These are phyloP conservation scores for Bromus sterilis DNA, from an alignment of 176 grass and related monocot genomes.

Conservation along the genomic window DNA sequence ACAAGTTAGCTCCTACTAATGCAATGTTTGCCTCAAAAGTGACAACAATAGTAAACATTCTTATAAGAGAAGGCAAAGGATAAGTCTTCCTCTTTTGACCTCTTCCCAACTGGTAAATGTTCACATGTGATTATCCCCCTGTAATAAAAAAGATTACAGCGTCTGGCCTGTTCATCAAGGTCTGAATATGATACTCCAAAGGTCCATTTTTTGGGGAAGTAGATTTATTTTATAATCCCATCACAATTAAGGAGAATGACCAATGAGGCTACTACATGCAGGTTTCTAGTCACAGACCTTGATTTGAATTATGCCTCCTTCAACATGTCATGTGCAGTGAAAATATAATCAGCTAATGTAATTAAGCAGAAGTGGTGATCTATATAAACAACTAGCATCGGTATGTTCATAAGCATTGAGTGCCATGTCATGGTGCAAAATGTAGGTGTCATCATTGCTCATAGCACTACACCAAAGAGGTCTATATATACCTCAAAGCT, in stretches of 20 bases:
- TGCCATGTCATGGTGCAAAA: background rate
- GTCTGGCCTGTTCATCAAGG: background rate
- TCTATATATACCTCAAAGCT: background rate
- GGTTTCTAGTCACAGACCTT: background rate
- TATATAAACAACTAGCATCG: background rate
- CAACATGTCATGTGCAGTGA: background rate
- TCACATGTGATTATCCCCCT: background rate
- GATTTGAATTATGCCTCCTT: background rate
- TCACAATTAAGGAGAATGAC: background rate
- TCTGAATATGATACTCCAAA: background rate
- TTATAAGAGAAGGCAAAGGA: background rate
- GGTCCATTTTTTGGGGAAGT: background rate
- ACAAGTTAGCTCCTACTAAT: background rate
- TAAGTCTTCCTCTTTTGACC: conserved; percentile 16
- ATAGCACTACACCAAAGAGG: background rate
- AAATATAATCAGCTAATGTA: background rate
- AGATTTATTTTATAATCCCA: background rate
- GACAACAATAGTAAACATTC: conserved; percentile 1
- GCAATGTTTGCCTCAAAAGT: background rate
- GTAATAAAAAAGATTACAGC: background rate
- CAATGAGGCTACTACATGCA: background rate
- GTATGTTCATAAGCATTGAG: background rate
- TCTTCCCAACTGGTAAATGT: background rate
- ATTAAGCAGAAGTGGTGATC: background rate
- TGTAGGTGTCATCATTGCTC: background rate